phyloP scores from a whole-genome alignment of 164 flowering plant genomes.

The Vitis cinerea region DNA sequence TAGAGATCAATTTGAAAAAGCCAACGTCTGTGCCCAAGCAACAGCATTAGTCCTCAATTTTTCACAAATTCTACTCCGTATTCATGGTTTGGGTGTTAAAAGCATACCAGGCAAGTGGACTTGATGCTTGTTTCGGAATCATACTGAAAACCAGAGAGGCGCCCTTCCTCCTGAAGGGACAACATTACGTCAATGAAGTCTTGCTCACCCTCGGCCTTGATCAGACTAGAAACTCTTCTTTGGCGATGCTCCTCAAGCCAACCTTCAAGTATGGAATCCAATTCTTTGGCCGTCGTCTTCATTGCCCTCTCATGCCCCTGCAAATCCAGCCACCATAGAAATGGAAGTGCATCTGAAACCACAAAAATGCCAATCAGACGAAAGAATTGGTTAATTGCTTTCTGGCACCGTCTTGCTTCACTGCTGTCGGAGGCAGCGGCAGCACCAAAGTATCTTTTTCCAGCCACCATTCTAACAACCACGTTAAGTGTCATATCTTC shows the following conservation, averaged over 20 bases:
- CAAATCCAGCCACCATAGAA: slow-evolving; percentile 24
- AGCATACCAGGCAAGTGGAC: slow-evolving; percentile 28
- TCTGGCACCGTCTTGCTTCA: slow-evolving; percentile 13
- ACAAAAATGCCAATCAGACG: slow-evolving; percentile 19
- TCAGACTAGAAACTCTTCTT: slow-evolving; percentile 5
- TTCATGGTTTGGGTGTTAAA: too few relatives aligned
- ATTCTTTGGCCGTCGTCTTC: slow-evolving; percentile 21
- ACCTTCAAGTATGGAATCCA: slow-evolving; percentile 19
- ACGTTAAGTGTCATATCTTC: slow-evolving; percentile 20
- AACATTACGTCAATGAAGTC: slow-evolving; percentile 20
- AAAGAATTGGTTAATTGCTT: slow-evolving; percentile 22
- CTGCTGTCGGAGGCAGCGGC: slow-evolving; percentile 4
- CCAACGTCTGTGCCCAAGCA: too few relatives aligned
- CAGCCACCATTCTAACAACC: slow-evolving; percentile 25
- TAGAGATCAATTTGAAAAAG: too few relatives aligned
- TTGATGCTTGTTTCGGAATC: slow-evolving; percentile 23
- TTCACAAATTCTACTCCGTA: too few relatives aligned
- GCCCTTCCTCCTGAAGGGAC: slow-evolving; percentile 12
- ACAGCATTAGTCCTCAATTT: too few relatives aligned
- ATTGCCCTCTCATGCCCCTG: slow-evolving; percentile 25
- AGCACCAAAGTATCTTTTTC: slow-evolving; percentile 9
- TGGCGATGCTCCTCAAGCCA: slow-evolving; percentile 29
- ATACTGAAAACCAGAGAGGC: slow-evolving; percentile 16
- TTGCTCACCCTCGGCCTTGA: slow-evolving; percentile 12
- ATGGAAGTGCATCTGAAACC: slow-evolving; percentile 26